Percentiles rank a stretch among this genome's conserved stretches.
Evolutionary conservation across 306 rosid genomes (phyloP).

Genomic region (Ceratonia siliqua): DNA sequence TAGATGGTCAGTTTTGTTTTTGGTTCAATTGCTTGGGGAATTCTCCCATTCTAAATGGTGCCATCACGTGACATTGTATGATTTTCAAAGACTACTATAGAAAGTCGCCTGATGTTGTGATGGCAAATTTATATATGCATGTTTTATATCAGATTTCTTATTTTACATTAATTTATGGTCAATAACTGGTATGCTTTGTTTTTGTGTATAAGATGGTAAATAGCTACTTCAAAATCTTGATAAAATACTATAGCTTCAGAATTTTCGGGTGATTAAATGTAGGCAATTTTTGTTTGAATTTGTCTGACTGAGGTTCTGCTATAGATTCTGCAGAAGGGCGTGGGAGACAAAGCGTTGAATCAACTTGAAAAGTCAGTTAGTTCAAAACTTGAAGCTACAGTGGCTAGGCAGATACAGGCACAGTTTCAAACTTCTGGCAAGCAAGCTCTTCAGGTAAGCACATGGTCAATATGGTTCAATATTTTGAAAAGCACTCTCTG

Average conservation of each 20-base stretch:
- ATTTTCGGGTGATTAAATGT: slow-evolving; percentile 8
- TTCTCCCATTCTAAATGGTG: slow-evolving; percentile 19
- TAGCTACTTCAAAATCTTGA: slow-evolving; percentile 5
- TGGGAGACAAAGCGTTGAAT: slow-evolving; percentile 65
- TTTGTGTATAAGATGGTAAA: slow-evolving; percentile 5
- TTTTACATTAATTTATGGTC: slow-evolving; percentile 14
- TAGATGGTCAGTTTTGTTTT: not conserved
- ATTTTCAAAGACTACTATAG: not conserved
- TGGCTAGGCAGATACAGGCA: slow-evolving; percentile 68
- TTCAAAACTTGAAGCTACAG: slow-evolving; percentile 65
- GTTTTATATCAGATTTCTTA: slow-evolving; percentile 18
- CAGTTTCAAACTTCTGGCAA: slow-evolving; percentile 78
- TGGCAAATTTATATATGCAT: not conserved
- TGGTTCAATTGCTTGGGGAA: slow-evolving; percentile 7
- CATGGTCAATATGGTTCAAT: slow-evolving; percentile 13
- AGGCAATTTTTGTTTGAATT: slow-evolving; percentile 8
- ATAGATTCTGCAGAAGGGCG: slow-evolving; percentile 63
- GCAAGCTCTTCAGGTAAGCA: slow-evolving; percentile 70
- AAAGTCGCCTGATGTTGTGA: not conserved
- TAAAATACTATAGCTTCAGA: not conserved
- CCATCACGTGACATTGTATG: not conserved
- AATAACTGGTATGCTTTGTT: slow-evolving; percentile 2
- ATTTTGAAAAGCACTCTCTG: not conserved
- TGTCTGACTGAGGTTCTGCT: slow-evolving; percentile 30
- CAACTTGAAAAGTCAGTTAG: slow-evolving; percentile 65